Evolutionary conservation across 805 yeast species (phyloP), one percentile per base, ranked within the genome.

Genomic region (Candida berthetii): DNA sequence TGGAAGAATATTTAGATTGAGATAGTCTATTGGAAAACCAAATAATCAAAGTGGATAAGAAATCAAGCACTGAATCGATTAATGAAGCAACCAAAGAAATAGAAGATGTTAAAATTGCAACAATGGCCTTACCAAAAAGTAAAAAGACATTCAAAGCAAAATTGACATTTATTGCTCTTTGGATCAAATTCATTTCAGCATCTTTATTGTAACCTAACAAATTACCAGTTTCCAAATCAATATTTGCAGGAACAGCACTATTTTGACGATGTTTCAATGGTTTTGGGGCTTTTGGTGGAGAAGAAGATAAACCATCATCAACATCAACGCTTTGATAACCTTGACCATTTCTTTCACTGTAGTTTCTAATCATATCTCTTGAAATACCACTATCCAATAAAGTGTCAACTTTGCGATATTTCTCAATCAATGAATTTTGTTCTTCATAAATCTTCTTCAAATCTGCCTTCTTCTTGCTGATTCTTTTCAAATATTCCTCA

Each of bases 11-110:
- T 10, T 66, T 60, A 5, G 54, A 60, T 13, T 65, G 62, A 3
- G 82, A 71, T 41, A 72, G 61, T 45, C 63, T 64, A 48, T 84
- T 80, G 40, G 85, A 76, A 36, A 74, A 57, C 62, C 69, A 84
- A 38, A 85, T 85, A 48, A 85, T 85, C 43, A 82, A 64, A 0
- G 93, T 85, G 15, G 90, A 83, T 42, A 85, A 59, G 41, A 85
- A 79, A 53, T 85, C 95, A 47, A 85, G 69, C 1, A 78, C 66
- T 2, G 91, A 84, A 62, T 85, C 95, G 33, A 85, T 81, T 47
- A 85, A 71, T 1, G 93, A 84, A 0, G 95, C 95, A 39, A 85
- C 66, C 37, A 85, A 76, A 7, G 93, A 84, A 48, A 85, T 75
- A 10, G 95, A 85, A 54, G 67, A 71, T 0, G 91, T 80, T 54